These are phyloP conservation scores for Yamadazyma spencermartinsiae DNA, from an alignment of 1,139 yeast species.

Conservation along the genomic window DNA sequence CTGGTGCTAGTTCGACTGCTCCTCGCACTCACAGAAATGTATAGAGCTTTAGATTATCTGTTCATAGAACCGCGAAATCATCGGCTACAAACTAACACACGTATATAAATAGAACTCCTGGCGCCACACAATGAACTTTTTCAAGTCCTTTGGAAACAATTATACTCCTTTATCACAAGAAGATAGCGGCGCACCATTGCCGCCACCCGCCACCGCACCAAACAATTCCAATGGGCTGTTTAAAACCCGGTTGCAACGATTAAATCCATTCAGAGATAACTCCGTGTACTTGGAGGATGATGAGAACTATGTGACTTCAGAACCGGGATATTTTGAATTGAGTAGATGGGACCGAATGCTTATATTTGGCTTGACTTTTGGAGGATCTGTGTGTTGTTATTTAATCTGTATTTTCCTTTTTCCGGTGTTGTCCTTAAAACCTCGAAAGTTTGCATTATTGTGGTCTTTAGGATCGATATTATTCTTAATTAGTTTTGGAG, in stretches of 20 bases:
- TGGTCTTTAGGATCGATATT: constrained; percentile 64
- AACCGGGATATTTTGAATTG: constrained; percentile 49
- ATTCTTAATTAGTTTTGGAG: constrained; percentile 58
- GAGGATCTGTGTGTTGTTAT: constrained; percentile 56
- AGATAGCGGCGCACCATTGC: constrained; percentile 35
- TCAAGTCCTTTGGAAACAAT: constrained; percentile 30
- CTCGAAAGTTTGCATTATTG: constrained; percentile 57
- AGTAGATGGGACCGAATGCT: constrained; percentile 62
- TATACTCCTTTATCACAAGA: constrained; percentile 39
- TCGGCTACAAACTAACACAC: not conserved
- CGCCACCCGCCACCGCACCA: constrained; percentile 38
- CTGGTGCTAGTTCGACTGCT: too few species aligned
- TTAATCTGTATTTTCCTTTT: constrained; percentile 54
- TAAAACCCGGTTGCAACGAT: constrained; percentile 29
- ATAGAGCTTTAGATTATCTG: too few species aligned
- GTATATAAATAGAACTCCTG: not conserved
- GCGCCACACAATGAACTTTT: constrained; percentile 34
- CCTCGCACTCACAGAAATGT: too few species aligned
- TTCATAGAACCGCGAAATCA: not conserved
- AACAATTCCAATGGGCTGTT: constrained; percentile 21
- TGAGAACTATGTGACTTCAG: constrained; percentile 45
- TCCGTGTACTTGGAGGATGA: constrained; percentile 45
- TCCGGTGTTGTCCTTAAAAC: constrained; percentile 56
- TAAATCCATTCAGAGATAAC: constrained; percentile 42
- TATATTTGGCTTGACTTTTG: constrained; percentile 54